Evolutionary conservation across 345 rosid genomes (phyloP), one percentile per base, ranked within the genome.

Genomic region (Eucalyptus pauciflora): DNA sequence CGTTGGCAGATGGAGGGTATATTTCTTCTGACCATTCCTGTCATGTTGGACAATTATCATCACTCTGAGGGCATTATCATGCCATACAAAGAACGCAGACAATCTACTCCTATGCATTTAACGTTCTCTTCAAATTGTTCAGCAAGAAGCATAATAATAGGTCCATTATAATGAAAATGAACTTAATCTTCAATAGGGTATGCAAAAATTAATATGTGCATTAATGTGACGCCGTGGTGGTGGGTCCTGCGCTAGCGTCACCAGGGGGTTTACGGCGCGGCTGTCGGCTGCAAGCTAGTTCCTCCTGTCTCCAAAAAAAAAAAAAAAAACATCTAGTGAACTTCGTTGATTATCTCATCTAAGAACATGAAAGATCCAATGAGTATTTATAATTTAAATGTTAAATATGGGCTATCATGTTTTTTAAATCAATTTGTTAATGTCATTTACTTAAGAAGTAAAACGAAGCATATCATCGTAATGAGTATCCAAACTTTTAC

Each of bases 1-100:
- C 99, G 90, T 97, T 97, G 48, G 98, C 98, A 89, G 96, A 97
- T 87, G 99, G 99, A 91, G 99, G 99, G 92, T 96, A 97, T 24
- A 95, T 95, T 90, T 91, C 92, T 92, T 95, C 95, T 43, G 97
- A 99, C 99, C 99, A 97, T 87, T 97, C 99, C 99, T 96, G 99
- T 92, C 92, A 91, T 89, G 94, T 87, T 89, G 85, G 76, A 64
- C 31, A 88, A 58, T 87, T 17, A 46, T 18, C 33, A 76, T 46
- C 43, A 49, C n/a, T 86, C 54, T 16, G 10, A 89, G 69, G 7
- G 89, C 56, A 90, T 16, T 51, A 51, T 51, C 31, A 45, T 33
- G 29, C 49, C 33, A 50, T 33, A 7, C 52, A 85, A 83, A 15
- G 41, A 50, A 86, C 11, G 25, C 27, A 24, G 43, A 60, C 69